Conservation (phyloP, 108 stramenopile genomes). For the Stephanodiscus triporus region DNA sequence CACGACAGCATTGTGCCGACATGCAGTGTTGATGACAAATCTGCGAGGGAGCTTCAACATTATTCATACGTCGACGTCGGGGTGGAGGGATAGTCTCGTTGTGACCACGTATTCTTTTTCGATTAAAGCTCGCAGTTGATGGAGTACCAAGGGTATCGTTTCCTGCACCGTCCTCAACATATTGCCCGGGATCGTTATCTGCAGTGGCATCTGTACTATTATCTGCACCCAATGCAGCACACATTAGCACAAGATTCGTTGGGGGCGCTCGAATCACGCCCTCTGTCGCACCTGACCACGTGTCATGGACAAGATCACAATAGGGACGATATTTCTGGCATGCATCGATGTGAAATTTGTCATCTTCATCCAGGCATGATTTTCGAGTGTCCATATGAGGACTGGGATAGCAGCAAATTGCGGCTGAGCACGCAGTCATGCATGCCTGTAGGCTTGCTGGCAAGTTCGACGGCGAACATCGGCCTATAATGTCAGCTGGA, state of each 20-base stretch:
- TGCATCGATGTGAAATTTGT: background rate
- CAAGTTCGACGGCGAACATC: constrained; percentile 37
- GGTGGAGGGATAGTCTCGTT: background rate
- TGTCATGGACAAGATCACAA: constrained; percentile 36
- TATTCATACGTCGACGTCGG: background rate
- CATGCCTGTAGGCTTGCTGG: constrained; percentile 32
- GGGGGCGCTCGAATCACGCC: constrained; percentile 17
- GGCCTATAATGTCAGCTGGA: constrained; percentile 27
- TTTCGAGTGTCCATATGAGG: background rate
- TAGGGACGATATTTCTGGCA: constrained; percentile 29
- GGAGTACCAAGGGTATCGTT: background rate
- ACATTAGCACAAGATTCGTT: constrained; percentile 8
- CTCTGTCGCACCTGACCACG: constrained; percentile 31
- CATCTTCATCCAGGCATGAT: constrained; percentile 13
- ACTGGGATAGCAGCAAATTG: constrained; percentile 26
- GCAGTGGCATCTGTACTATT: too few relatives aligned
- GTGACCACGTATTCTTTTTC: background rate
- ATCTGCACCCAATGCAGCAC: background rate
- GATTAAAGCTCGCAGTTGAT: background rate
- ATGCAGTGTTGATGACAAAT: constrained; percentile 5
- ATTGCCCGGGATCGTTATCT: background rate
- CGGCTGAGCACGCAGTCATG: constrained; percentile 19
- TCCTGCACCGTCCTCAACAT: background rate
- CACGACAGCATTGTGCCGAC: background rate
- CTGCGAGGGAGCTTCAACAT: background rate